Evolutionary conservation across 148 eudicot genomes (phyloP).

Genomic region (Vaccinium myrtillus): DNA sequence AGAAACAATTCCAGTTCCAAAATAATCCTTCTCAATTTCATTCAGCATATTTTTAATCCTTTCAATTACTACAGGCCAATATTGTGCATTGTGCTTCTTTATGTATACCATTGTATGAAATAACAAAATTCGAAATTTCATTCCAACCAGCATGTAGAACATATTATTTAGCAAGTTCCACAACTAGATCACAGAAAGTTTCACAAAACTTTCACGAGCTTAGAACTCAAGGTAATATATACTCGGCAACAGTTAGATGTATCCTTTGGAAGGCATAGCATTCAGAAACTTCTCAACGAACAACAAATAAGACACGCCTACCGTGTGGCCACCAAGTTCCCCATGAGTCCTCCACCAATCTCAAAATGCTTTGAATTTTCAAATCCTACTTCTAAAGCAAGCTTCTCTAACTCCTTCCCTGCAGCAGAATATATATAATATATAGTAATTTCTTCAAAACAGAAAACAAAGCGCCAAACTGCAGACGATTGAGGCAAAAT

Average conservation of each 20-base stretch:
- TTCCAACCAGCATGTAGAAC: not conserved
- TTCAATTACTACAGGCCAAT: not conserved
- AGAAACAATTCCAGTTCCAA: too few species aligned
- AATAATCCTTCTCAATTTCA: too few species aligned
- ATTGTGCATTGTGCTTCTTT: not conserved
- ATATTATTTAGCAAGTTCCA: not conserved
- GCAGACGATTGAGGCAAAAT: not conserved
- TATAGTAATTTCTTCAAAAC: not conserved
- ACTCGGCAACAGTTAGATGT: not conserved
- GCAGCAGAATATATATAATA: conserved; percentile 19
- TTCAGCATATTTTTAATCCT: not conserved
- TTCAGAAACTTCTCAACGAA: not conserved
- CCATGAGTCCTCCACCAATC: conserved; percentile 82
- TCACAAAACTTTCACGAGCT: not conserved
- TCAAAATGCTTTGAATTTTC: conserved; percentile 62
- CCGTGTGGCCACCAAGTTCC: conserved; percentile 69
- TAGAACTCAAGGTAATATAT: not conserved
- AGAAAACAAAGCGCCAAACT: not conserved
- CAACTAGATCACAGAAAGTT: not conserved
- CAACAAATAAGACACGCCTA: conserved; percentile 17
- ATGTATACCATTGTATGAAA: not conserved
- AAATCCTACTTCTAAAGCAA: conserved; percentile 71
- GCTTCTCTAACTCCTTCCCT: conserved; percentile 80
- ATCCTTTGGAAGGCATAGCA: not conserved
- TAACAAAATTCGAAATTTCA: not conserved